Percentiles rank a stretch among this genome's conserved stretches.
phyloP scores from a whole-genome alignment of 768 basidiomycete species.

The Amanita inopinata region DNA sequence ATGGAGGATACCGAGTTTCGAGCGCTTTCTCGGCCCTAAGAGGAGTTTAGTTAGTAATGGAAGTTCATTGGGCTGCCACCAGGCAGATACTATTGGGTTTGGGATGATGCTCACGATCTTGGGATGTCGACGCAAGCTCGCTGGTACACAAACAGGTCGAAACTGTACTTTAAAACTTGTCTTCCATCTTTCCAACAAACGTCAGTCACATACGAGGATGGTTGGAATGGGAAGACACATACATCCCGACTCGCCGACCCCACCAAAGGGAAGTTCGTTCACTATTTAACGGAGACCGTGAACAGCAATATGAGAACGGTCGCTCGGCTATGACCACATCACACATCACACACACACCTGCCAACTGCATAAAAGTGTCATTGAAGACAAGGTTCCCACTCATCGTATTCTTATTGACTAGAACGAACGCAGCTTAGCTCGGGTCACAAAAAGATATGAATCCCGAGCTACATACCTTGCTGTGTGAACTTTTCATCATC shows the following conservation, averaged over 20 bases:
- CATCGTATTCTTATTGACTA: not conserved
- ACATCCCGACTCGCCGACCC: slow-evolving; percentile 61
- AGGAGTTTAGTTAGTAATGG: not conserved
- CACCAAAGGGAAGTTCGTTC: slow-evolving; percentile 36
- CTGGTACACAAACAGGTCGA: slow-evolving; percentile 43
- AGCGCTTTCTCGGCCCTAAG: slow-evolving; percentile 32
- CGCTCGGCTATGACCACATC: slow-evolving; percentile 2
- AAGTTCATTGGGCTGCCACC: not conserved
- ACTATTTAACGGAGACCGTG: slow-evolving; percentile 11
- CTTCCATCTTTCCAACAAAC: slow-evolving; percentile 36
- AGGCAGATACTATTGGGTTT: too few species aligned
- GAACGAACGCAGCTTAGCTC: too few species aligned
- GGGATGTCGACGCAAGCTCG: slow-evolving; percentile 42
- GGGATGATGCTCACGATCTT: slow-evolving; percentile 30
- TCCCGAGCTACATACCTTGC: not conserved
- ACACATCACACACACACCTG: too few species aligned
- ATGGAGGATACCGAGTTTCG: slow-evolving; percentile 41
- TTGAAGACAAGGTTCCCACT: slow-evolving; percentile 9
- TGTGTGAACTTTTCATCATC: not conserved
- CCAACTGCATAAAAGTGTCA: slow-evolving; percentile 22
- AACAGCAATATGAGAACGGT: not conserved
- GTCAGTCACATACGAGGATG: not conserved
- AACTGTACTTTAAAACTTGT: slow-evolving; percentile 43
- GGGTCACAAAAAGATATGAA: not conserved
- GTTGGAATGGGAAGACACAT: slow-evolving; percentile 15